A percentile compares a stretch with the other conserved stretches of the same genome.
Conservation (phyloP, 768 basidiomycete genomes). For the Podaxis carcinomalis region DNA sequence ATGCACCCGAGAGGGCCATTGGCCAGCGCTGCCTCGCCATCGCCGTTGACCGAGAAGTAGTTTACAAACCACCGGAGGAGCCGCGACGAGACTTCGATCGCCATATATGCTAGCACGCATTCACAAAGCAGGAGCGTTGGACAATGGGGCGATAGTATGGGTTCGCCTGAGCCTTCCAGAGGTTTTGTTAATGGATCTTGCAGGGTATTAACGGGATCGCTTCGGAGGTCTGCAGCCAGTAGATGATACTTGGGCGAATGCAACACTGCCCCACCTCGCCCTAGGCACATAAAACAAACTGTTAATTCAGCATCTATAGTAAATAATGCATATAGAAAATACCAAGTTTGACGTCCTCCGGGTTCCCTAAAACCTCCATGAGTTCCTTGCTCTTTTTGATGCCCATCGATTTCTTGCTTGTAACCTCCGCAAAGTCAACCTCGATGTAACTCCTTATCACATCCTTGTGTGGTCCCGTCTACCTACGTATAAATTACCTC, state of each 20-base stretch:
- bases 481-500: conserved; percentile 18
- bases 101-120: conserved; percentile 91
- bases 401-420: conserved; percentile 75
- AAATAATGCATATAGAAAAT: conserved; percentile 13
- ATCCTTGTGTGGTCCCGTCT: conserved; percentile 56
- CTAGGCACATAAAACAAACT: conserved; percentile 27
- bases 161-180: conserved; percentile 17
- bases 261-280: conserved; percentile 57
- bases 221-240: conserved; percentile 73
- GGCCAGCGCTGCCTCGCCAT: conserved; percentile 7
- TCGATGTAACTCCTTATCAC: conserved; percentile 69
- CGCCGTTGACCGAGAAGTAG: conserved; percentile 32
- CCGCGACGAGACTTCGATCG: conserved; percentile 48
- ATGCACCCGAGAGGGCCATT: conserved; percentile 46
- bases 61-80: conserved; percentile 74
- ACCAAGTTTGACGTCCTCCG: conserved; percentile 41
- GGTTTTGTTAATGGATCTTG: conserved; percentile 15
- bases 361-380: conserved; percentile 43
- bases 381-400: conserved; percentile 67
- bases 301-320: neutral
- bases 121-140: conserved; percentile 90
- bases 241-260: conserved; percentile 61
- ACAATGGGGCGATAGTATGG: conserved; percentile 51
- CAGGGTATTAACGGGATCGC: conserved; percentile 46
- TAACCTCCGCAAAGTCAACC: conserved; percentile 87